Base-by-base conservation (phyloP, 106 monocot species). In the Iris macrosiphon region DNA sequence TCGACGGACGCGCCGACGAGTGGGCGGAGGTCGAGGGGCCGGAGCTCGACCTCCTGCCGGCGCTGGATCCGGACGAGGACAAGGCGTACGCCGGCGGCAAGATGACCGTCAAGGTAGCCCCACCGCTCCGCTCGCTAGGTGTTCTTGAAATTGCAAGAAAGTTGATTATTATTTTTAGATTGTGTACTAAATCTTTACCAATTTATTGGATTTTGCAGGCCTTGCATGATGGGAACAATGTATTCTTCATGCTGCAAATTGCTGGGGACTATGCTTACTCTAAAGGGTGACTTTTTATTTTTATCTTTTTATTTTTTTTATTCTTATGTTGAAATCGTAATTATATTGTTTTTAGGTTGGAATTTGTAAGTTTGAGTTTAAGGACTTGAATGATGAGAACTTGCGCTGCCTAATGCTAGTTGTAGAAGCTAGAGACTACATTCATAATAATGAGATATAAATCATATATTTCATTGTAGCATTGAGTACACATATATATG, bases 61-160 rank as follows among this genome's bases (percentile, higher is more conserved):
- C 98, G 0, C 78, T 98, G 39, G 98, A 98, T 31, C 71, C 72
- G 24, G 98, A 98, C 45, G 39, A 72, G n/a, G 98, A 98, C 41
- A 87, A 98, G 67, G 85, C 74, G 7, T 98, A 91, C 67, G 20
- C 42, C 20, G 90, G 73, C 54, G 98, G 98, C 15, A 76, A 73
- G 72, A 76, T 91, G 56, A 70, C 80, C 37, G 75, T 98, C 7
- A 98, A 91, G 87, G 98, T 98, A 32, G 3, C 62, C 28, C 25
- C 22, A 23, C 39, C 55, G 30, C 29, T 17, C 19, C 0, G 1
- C 20, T n/a, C n/a, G n/a, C n/a, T n/a, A n/a, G n/a, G n/a, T n/a
- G n/a, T n/a, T n/a, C n/a, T n/a, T n/a, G n/a, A n/a, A n/a, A n/a
- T n/a, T n/a, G n/a, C n/a, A n/a, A n/a, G n/a, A 17, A 7, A 7